These are phyloP conservation scores for Apiospora pterosperma DNA, from an alignment of 2,329 filamentous ascomycete genomes.

Conservation along the genomic window DNA sequence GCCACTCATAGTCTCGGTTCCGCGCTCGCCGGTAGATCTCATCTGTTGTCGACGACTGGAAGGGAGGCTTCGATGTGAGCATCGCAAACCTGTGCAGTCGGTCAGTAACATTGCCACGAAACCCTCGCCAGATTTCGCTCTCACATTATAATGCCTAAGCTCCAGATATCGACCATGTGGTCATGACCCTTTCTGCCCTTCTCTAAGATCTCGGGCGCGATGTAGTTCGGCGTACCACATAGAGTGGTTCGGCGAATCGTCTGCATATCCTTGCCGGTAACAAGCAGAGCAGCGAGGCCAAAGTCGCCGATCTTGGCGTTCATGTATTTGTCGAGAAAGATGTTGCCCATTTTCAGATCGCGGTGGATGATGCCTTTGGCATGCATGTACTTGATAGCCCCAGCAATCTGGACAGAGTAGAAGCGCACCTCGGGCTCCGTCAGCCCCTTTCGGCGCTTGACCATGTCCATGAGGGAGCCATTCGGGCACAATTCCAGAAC, in stretches of 20 bases:
- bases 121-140: conserved; percentile 21
- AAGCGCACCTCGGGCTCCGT: conserved; percentile 93
- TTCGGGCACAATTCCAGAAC: conserved; percentile 93
- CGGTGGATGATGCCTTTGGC: conserved; percentile 93
- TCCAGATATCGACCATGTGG: conserved; percentile 98
- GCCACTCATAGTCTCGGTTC: conserved; percentile 78
- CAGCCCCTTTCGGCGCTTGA: conserved; percentile 84
- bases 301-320: conserved; percentile 98
- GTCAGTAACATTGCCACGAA: not conserved
- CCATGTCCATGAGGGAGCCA: conserved; percentile 96
- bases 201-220: conserved; percentile 92
- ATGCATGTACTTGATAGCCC: conserved; percentile 97
- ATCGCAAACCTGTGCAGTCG: conserved; percentile 72
- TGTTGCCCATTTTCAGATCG: conserved; percentile 96
- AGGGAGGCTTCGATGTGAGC: conserved; percentile 92
- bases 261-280: conserved; percentile 87
- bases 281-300: conserved; percentile 84
- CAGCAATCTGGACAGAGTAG: conserved; percentile 91
- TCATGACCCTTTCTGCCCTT: conserved; percentile 94
- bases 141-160: conserved; percentile 92
- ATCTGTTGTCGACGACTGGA: conserved; percentile 86
- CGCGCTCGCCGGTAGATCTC: conserved; percentile 74
- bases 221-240: conserved; percentile 97
- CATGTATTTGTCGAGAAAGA: conserved; percentile 93
- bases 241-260: conserved; percentile 84